A percentile compares a stretch with the other conserved stretches of the same genome.
These are phyloP conservation scores for Tetragonia tetragonoides DNA, from an alignment of 148 eudicot species.

Conservation along the genomic window DNA sequence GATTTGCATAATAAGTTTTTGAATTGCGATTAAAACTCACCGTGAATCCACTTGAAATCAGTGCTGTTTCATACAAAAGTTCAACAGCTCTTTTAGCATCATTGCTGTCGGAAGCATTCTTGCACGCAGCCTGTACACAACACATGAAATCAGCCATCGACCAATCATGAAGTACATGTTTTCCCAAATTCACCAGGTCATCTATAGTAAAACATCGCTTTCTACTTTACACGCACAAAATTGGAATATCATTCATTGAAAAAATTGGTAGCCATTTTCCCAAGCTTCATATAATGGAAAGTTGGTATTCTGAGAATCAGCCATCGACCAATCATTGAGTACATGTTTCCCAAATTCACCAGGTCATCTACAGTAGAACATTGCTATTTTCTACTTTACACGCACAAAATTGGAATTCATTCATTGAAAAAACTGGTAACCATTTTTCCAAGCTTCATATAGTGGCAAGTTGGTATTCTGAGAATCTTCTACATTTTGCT, in stretches of 20 bases:
- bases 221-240: background rate
- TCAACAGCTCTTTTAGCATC: slow-evolving; percentile 86
- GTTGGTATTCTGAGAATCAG: background rate
- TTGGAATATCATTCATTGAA: background rate
- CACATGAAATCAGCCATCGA: background rate
- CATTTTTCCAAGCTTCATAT: background rate
- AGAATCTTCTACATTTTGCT: no score
- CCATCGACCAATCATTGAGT: background rate
- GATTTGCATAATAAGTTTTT: background rate
- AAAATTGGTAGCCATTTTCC: background rate
- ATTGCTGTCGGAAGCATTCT: slow-evolving; percentile 73
- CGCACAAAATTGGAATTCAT: background rate
- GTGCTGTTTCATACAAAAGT: slow-evolving; percentile 76
- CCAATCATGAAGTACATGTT: background rate
- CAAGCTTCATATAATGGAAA: background rate
- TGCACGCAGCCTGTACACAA: slow-evolving; percentile 84
- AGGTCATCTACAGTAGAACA: no score
- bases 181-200: no score
- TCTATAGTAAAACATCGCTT: background rate
- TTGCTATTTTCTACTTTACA: background rate
- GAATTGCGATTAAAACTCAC: slow-evolving; percentile 39
- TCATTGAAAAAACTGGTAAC: background rate
- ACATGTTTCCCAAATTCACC: no score
- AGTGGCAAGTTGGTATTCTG: no score
- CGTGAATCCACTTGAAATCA: slow-evolving; percentile 90